Base-by-base conservation (phyloP, 176 grass and related monocot species). In the Areca catechu region DNA sequence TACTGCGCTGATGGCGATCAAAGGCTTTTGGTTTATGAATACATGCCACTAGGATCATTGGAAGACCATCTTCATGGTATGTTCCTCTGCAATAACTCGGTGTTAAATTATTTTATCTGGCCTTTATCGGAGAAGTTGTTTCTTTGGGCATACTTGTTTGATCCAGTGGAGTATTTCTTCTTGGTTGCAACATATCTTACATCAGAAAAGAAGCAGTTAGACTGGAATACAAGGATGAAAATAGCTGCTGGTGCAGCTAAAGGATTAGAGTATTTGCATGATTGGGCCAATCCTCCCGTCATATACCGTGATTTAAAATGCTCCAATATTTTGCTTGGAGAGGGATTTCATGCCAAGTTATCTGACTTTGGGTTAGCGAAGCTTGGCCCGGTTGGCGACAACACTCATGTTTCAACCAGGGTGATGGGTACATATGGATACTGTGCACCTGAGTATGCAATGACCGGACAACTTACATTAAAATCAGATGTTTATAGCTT, bases 401-500 rank as follows among this genome's bases (percentile, higher is more conserved):
- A n/a, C n/a, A n/a, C n/a, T n/a, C n/a, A n/a, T n/a, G n/a, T n/a
- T n/a, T n/a, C n/a, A n/a, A n/a, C n/a, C n/a, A n/a, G n/a, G n/a
- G n/a, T n/a, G n/a, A n/a, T n/a, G n/a, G n/a, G n/a, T n/a, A n/a
- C n/a, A n/a, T n/a, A n/a, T n/a, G n/a, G n/a, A n/a, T n/a, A n/a
- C n/a, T n/a, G n/a, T n/a, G n/a, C n/a, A n/a, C n/a, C n/a, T n/a
- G n/a, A n/a, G n/a, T n/a, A n/a, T n/a, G n/a, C n/a, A n/a, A n/a
- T n/a, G n/a, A n/a, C n/a, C n/a, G n/a, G n/a, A n/a, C n/a, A 86
- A 16, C 25, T 85, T 51, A 85, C 82, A 48, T 56, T 76, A 18
- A 85, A 85, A 64, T 80, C 82, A 22, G 82, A 85, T 67, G 64
- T 85, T n/a, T 85, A 85, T 58, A 80, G 82, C 57, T 79, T 79